These are phyloP conservation scores for Venturia nashicola DNA, from an alignment of 2,329 filamentous ascomycete species.

Conservation along the genomic window DNA sequence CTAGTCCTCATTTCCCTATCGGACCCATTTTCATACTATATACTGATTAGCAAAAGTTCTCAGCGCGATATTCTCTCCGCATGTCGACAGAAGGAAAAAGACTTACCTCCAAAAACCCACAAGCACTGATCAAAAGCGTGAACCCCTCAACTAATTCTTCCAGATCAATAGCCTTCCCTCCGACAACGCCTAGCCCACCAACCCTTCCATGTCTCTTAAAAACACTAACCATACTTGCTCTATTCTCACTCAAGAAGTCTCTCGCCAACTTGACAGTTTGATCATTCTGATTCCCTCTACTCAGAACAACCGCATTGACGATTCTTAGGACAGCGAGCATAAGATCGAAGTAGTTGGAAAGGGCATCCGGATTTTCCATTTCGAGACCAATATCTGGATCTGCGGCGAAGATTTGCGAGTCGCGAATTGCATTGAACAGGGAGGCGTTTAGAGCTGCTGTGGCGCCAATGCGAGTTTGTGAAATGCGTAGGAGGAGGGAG, in stretches of 20 bases:
- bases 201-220: slow-evolving; percentile 84
- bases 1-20: not conserved
- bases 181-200: slow-evolving; percentile 15
- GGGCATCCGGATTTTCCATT: slow-evolving; percentile 53
- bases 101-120: slow-evolving; percentile 73
- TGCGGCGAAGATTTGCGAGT: slow-evolving; percentile 73
- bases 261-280: slow-evolving; percentile 60
- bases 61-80: not conserved
- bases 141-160: slow-evolving; percentile 75
- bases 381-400: slow-evolving; percentile 89
- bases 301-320: slow-evolving; percentile 68
- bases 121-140: slow-evolving; percentile 69
- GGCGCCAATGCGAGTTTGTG: slow-evolving; percentile 74
- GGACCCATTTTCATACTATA: not conserved
- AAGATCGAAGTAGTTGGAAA: slow-evolving; percentile 73
- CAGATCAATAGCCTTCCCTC: slow-evolving; percentile 42
- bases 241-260: slow-evolving; percentile 69
- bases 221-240: slow-evolving; percentile 72
- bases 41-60: not conserved
- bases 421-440: slow-evolving; percentile 67
- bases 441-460: slow-evolving; percentile 80
- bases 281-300: slow-evolving; percentile 69
- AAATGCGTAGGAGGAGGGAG: slow-evolving; percentile 70
- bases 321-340: slow-evolving; percentile 71
- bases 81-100: not conserved